Percentiles rank a stretch among this genome's conserved stretches.
Conservation (phyloP, 2,329 filamentous ascomycete genomes). For the Paraphoma sp. region DNA sequence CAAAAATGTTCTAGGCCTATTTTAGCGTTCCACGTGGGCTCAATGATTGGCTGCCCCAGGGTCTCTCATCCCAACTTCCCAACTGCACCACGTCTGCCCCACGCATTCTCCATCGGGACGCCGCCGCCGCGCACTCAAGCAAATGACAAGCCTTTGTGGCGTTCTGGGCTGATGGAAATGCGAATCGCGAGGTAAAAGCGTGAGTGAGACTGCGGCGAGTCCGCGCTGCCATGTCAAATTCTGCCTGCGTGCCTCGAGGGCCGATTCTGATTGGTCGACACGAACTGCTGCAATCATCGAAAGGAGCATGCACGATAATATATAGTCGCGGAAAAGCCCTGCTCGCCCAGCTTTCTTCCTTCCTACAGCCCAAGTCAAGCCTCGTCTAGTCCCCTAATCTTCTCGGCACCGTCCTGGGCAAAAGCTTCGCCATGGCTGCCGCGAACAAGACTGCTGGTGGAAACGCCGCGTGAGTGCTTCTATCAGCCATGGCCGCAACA, state of each 20-base stretch:
- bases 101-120: background rate
- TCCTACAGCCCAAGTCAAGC: constrained; percentile 7
- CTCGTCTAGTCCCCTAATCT: constrained; percentile 11
- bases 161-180: constrained; percentile 13
- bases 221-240: constrained; percentile 3
- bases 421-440: constrained; percentile 17
- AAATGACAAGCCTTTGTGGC: constrained; percentile 10
- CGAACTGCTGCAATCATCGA: background rate
- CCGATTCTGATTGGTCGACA: background rate
- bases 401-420: constrained; percentile 10
- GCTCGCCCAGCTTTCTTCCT: constrained; percentile 1
- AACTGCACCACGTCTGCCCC: background rate
- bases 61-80: background rate
- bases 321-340: constrained; percentile 3
- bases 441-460: constrained; percentile 28
- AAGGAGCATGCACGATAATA: background rate
- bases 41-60: constrained; percentile 4
- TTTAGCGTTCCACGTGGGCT: constrained; percentile 5
- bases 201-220: background rate
- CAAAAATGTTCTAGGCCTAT: constrained; percentile 1
- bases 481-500: too few relatives aligned
- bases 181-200: background rate
- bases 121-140: constrained; percentile 7
- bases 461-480: constrained; percentile 14
- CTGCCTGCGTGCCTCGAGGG: constrained; percentile 2